Evolutionary conservation across 345 rosid genomes (phyloP).

Genomic region (Bruguiera sexangula): DNA sequence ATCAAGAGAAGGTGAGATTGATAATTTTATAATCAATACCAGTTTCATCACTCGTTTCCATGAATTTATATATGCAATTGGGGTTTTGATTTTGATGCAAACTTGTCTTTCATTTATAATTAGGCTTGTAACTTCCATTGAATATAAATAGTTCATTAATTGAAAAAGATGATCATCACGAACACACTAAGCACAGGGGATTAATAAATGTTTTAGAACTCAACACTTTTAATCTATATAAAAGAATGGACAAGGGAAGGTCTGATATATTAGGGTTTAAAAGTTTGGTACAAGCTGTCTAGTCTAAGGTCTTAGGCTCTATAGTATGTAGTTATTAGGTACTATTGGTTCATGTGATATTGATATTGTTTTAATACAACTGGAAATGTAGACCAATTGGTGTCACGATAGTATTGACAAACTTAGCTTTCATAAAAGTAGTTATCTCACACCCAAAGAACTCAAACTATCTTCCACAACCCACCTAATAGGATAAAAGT

Average conservation of each 20-base stretch:
- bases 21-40: conserved; percentile 10
- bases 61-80: conserved; percentile 23
- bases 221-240: background rate
- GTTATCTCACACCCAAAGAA: background rate
- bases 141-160: background rate
- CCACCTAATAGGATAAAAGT: conserved; percentile 3
- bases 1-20: conserved; percentile 70
- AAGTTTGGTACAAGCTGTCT: background rate
- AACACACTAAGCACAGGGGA: background rate
- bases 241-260: background rate
- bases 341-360: conserved; percentile 13
- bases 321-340: too few species aligned
- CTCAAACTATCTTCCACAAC: conserved; percentile 3
- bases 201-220: conserved; percentile 4
- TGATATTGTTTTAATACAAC: background rate
- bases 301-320: background rate
- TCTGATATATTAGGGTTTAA: conserved; percentile 42
- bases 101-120: background rate
- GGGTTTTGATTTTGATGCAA: conserved; percentile 8
- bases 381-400: conserved; percentile 10
- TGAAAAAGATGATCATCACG: conserved; percentile 6
- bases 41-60: conserved; percentile 14
- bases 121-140: background rate
- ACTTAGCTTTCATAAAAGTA: conserved; percentile 31
- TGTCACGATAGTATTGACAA: conserved; percentile 21